Evolutionary conservation across 805 yeast genomes (phyloP), one percentile per base, ranked within the genome.

Genomic region (Blastobotrys parvus): DNA sequence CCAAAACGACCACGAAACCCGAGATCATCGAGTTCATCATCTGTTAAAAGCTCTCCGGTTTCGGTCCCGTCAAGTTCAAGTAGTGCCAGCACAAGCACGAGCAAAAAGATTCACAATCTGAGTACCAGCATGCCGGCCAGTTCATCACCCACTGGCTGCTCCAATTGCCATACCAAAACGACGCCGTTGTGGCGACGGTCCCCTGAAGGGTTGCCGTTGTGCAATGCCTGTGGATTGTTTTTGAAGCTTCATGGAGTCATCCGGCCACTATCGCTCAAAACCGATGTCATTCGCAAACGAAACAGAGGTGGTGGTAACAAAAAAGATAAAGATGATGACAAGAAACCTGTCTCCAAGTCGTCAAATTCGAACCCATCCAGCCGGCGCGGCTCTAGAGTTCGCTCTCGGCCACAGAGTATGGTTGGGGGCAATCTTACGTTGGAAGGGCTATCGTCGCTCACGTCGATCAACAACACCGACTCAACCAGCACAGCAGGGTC

Each of bases 141-240:
- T 7, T 31, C 34, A 10, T 39, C 38, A 6, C 43, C 48, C 4
- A 69, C 67, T 2, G 61, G 64, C 36, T 88, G 96, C 61, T 78
- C 86, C 11, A 90, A 90, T 63, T 90, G 98, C 63, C 80, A 82
- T 56, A 90, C 98, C 0, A 78, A 74, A 49, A 88, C 94, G 15
- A 90, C 98, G 0, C 98, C 98, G 1, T 63, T 90, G 15, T 90
- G 98, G 98, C 70, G 98, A 53, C 71, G 97, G 39, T 86, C 87
- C 54, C 88, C 94, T 0, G 85, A 84, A 46, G 97, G 97, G 1
- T 82, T 85, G 56, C 94, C 96, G 0, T 67, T 90, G 46, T 90
- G 97, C 65, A 90, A 90, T 62, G 97, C 98, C 0, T 90, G 98
- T 67, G 98, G 97, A 0, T 68, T 90, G 47, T 90, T 90, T 55